Evolutionary conservation across 2,329 filamentous ascomycete genomes (phyloP), one percentile per base, ranked within the genome.

Genomic region (Shiraia sp.): DNA sequence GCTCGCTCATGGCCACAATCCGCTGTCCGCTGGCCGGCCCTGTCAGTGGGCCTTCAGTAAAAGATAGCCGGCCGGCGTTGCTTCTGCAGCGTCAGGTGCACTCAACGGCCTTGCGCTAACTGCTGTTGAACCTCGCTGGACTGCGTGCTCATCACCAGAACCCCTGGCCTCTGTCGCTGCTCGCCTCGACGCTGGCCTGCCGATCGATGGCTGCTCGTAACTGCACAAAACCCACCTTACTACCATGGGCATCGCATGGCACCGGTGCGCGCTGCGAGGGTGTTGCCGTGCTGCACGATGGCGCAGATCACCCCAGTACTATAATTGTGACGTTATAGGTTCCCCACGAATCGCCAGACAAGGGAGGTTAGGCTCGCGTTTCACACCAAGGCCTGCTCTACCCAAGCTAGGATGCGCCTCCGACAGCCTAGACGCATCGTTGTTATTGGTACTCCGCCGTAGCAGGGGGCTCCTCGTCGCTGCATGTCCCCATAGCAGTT

Each of bases 301-400:
- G 19, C 49, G 57, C 53, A 60, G 55, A 60, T 60, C 57, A 52
- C 31, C 55, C 57, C 53, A 47, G 55, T 31, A 43, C 36, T 52
- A 57, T 59, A 34, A 32, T 49, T 39, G 43, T 47, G 46, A 48
- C 44, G 35, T 40, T 60, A 59, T 60, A 57, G 45, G 55, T 66
- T 65, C 65, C 62, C 64, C 63, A 69, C 65, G 65, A 65, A 64
- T 66, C 63, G 66, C 61, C 66, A 51, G 56, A 63, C 66, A 64
- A 59, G 63, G 51, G 56, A 60, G 53, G 58, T 65, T 61, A 63
- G 61, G 58, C 61, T 51, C 59, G 49, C 53, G 65, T 69, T 69
- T 69, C 66, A 69, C 50, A 48, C 54, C 58, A 58, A 58, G 51
- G 52, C 53, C 54, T 51, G 51, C 53, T 52, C 51, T 61, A 54